Conservation (phyloP, 176 grass and related monocot genomes). For the Bonia amplexicaulis region DNA sequence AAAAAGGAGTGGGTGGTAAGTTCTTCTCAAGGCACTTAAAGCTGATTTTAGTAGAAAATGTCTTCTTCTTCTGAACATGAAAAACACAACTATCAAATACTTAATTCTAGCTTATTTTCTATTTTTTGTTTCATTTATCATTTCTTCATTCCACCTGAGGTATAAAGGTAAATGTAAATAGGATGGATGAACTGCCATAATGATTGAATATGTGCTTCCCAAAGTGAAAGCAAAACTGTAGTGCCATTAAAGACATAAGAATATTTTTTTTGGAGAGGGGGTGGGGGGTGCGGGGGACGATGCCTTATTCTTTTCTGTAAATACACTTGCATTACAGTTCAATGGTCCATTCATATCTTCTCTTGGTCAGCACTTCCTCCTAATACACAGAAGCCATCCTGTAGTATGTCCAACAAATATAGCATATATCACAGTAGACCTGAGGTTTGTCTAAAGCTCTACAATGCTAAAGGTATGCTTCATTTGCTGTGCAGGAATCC, state of each 20-base stretch:
- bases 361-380: background rate
- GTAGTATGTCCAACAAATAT: background rate
- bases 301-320: background rate
- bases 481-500: conserved; percentile 47
- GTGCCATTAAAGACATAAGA: background rate
- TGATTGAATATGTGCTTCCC: background rate
- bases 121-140: background rate
- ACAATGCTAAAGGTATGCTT: background rate
- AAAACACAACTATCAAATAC: background rate
- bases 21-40: background rate
- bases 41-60: background rate
- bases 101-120: background rate
- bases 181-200: background rate
- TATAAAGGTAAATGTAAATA: background rate
- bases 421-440: background rate
- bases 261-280: background rate
- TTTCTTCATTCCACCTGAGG: conserved; percentile 1
- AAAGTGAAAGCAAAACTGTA: background rate
- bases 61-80: too few species aligned
- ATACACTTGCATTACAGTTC: background rate
- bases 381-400: background rate
- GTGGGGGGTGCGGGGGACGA: background rate
- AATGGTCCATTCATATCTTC: background rate
- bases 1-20: conserved; percentile 94
- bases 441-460: background rate